Evolutionary conservation across 768 basidiomycete species (phyloP).

Genomic region (Suillus hirtellus): DNA sequence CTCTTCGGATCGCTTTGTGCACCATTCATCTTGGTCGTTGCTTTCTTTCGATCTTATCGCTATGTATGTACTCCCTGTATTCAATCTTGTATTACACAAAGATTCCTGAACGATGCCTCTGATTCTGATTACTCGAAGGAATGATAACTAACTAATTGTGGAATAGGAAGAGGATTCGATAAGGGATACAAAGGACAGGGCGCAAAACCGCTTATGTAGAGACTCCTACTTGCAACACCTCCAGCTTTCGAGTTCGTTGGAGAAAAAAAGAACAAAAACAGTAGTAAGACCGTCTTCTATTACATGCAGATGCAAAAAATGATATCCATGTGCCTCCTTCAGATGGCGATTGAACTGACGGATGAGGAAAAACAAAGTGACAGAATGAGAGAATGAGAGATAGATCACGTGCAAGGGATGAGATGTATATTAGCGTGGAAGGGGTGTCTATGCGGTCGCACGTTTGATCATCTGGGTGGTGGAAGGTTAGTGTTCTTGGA

Average conservation of each 20-base stretch:
- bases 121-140: conserved; percentile 13
- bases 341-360: conserved; percentile 52
- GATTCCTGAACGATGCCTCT: not conserved
- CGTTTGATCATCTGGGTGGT: conserved; percentile 68
- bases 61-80: conserved; percentile 7
- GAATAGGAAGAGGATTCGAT: conserved; percentile 9
- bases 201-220: not conserved
- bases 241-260: conserved; percentile 9
- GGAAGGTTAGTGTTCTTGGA: conserved; percentile 1
- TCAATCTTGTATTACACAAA: not conserved
- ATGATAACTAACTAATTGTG: conserved; percentile 10
- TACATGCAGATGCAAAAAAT: conserved; percentile 55
- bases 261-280: conserved; percentile 7
- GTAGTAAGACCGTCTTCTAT: conserved; percentile 45
- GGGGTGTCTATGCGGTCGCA: conserved; percentile 65
- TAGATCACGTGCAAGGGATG: conserved; percentile 53
- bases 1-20: not conserved
- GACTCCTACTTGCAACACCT: conserved; percentile 1
- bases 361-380: conserved; percentile 17
- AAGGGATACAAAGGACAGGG: conserved; percentile 11
- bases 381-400: conserved; percentile 17
- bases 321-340: conserved; percentile 64
- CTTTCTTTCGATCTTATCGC: not conserved
- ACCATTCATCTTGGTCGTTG: not conserved
- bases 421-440: conserved; percentile 34